Evolutionary conservation across 169 alveolate species (phyloP), one percentile per base, ranked within the genome.

Genomic region (Plasmodium reichenowi): DNA sequence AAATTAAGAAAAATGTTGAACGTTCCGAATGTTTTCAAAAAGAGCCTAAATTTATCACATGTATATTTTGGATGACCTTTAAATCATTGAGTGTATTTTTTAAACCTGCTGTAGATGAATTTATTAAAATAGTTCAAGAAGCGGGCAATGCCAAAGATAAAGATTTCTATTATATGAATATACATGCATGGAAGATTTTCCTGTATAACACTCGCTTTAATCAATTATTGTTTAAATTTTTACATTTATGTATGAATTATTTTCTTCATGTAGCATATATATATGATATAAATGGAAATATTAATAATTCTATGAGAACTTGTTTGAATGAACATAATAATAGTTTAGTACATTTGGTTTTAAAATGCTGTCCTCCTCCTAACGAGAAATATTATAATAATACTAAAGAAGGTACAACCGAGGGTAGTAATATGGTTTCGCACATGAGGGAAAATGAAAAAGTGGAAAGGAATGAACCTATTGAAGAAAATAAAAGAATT

Each of bases 21-120:
- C 26, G 72, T 32, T 73, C 52, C 20, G 63, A 87, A 70, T 26
- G 66, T 59, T 90, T 86, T 58, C 50, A 80, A 56, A 95, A 92
- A 17, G 91, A 92, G 12, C 91, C 96, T 6, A 95, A 95, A 67
- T 95, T 95, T 86, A 92, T 95, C 26, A 92, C 97, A 1, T 96
- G 95, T 64, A 94, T 96, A 7, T 96, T 95, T 87, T 96, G 97
- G 98, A 80, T 93, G 58, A 89, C 97, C 2, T 72, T 94, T 67
- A 94, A 95, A 64, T 92, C 96, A 6, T 26, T 95, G 5, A 94
- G 93, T n/a, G 93, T 94, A 76, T 83, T 95, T 75, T 92, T 95
- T 87, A 88, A 94, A 70, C 97, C 95, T 5, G 73, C 93, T 3
- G 73, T 93, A 38, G 95, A 94, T 80, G 92, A 92, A 66, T 93